Evolutionary conservation across 1,284 basidiomycete species (phyloP), one percentile per base, ranked within the genome.

Genomic region (Cutaneotrichosporon cyanovorans): DNA sequence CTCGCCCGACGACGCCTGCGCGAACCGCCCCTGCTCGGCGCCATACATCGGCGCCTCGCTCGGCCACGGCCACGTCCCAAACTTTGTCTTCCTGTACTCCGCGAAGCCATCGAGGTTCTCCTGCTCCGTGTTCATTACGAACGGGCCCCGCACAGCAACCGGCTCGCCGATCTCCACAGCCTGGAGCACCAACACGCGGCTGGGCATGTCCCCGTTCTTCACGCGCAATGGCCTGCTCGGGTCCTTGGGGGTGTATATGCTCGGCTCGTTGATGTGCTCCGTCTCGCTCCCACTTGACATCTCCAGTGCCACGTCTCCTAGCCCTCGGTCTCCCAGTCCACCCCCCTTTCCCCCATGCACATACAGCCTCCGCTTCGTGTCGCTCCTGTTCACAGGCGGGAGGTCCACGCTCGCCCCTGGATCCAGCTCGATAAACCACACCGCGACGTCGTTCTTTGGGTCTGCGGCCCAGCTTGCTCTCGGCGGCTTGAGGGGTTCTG

Each of bases 51-150:
- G 48, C 36, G 33, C 34, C 31, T 50, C 42, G 10, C 31, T 32
- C 11, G 25, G 30, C 52, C 52, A 54, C 9, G 40, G 39, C 45
- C 48, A 54, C 2, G 37, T 42, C 15, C 52, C 52, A 42, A 54
- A 54, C 16, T 45, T 39, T 4, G 45, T 54, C 18, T 42, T 37
- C 45, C 49, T 43, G 48, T 54, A 54, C 42, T 50, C 48, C 10
- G 21, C 22, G 37, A 48, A 50, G 21, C 42, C 45, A 21, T 50
- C 35, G 12, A 25, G 16, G 30, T 50, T 45, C 40, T 54, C 48
- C 20, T 50, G 35, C 30, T 50, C 32, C 11, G 52, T 50, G 39
- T 48, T 54, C 41, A 47, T 48, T 19, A 54, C 52, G 15, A 54
- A 54, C 14, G 52, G 52, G 14, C 52, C 52, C 16, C 49, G 39